Base-by-base conservation (phyloP, 208 protist species). In the Dictyostelium gargantuum region DNA sequence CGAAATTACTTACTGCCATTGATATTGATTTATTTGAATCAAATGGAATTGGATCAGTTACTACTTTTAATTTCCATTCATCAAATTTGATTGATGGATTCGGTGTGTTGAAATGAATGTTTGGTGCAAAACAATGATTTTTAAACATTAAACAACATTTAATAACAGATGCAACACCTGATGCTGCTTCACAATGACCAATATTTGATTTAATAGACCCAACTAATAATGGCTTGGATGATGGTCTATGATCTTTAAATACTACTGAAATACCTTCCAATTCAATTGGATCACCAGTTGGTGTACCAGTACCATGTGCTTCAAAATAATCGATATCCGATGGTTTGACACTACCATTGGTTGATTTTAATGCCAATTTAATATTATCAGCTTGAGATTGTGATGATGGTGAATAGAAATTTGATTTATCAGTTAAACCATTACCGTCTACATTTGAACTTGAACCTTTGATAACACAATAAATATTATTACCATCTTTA, bases 271-370 rank as follows among this genome's bases (percentile, higher is more conserved):
- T 23, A 35, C 74, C 85, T 38, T 56, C 1, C 1, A 50, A 8
- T 76, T 92, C 85, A 21, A 81, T 77, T 58, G 48, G 48, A 76
- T 92, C 85, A 54, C 85, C 85, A 35, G 44, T 58, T 38, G 32
- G 3, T 5, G 96, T 97, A 77, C 96, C 96, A 6, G 96, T 96
- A 32, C 95, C 95, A 61, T 97, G 96, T 9, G 91, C 82, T 75
- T 97, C 96, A 82, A 97, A 48, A 50, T 68, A 85, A 3, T 32
- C 44, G 11, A 97, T 80, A 21, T 96, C 92, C 15, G 9, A 21
- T 32, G 91, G 76, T 21, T 23, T 48, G 9, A 95, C 19, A 19
- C 58, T 8, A 23, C 94, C 93, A 38, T 70, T 84, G 2, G 21
- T 32, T 44, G n/a, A 42, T 44, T 3, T 10, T 3, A 92, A 6